Evolutionary conservation across 352 stramenopile genomes (phyloP), one percentile per base, ranked within the genome.

Genomic region (Globisporangium sylvaticum): DNA sequence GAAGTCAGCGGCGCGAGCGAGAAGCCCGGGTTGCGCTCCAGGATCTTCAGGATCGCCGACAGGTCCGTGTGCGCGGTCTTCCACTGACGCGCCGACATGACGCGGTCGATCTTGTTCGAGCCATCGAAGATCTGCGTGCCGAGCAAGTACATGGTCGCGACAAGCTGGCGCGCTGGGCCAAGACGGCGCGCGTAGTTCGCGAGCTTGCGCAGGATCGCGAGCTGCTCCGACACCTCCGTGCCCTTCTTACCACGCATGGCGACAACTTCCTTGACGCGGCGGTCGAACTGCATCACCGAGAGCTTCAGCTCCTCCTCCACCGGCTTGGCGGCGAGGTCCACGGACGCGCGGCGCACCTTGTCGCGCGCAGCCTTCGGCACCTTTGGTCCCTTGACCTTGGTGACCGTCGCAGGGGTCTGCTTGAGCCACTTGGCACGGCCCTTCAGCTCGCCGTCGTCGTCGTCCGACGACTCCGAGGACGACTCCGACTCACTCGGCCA

Each of bases 341-440:
- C 68, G 54, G 74, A 80, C n/a, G 76, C 83, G 29, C 67, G 76
- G 48, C 78, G 80, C 55, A 83, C 79, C 64, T 89, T 82, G 52
- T 83, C 78, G 34, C 90, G 85, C 10, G 67, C 69, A 52, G 75
- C 67, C 61, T 82, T 79, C 22, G 72, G 67, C 10, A 72, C 42
- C 72, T 80, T 88, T 27, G 71, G 74, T 6, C 67, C 75, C 72
- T 88, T 90, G 24, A 64, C 52, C 66, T 88, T 88, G 14, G 73
- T 89, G 55, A 87, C 83, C 37, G 80, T 83, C 14, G 61, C 31
- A 9, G 82, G 71, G 32, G 88, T 93, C 71, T 95, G 91, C 85
- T 99, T 99, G 34, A 99, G 79, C 97, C 97, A 99, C 55, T 84
- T 87, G 7, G 94, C 94, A 78, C 97, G 95, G 57, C 97, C 97